Conservation (phyloP, 345 rosid genomes). For the Syzygium oleosum region DNA sequence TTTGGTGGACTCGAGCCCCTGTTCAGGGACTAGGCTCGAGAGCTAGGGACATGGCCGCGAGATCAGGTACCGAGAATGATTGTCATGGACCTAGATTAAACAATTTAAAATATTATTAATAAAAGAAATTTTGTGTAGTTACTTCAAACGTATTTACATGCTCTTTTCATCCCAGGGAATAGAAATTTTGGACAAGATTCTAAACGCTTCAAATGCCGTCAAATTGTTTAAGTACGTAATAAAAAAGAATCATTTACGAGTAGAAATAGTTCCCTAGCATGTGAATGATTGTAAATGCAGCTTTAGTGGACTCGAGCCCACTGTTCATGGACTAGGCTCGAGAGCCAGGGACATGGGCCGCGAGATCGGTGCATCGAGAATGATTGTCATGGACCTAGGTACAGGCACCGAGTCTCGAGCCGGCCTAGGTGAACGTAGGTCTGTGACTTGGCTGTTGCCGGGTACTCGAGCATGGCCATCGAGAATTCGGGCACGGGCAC, state of each 20-base stretch:
- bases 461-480: background rate
- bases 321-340: background rate
- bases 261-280: no score
- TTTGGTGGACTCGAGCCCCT: background rate
- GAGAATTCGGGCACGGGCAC: background rate
- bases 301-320: no score
- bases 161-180: no score
- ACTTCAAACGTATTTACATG: no score
- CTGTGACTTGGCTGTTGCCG: rapidly evolving
- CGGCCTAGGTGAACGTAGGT: background rate
- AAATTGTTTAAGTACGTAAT: no score
- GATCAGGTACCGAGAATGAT: background rate
- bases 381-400: background rate
- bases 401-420: background rate
- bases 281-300: no score
- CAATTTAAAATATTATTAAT: no score
- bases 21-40: background rate
- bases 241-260: no score
- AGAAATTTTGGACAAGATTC: no score
- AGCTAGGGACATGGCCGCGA: background rate
- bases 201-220: no score
- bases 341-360: background rate
- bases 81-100: background rate
- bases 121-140: no score
- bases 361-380: background rate